These are phyloP conservation scores for Beauveria bassiana DNA, from an alignment of 2,329 filamentous ascomycete genomes.

Conservation along the genomic window DNA sequence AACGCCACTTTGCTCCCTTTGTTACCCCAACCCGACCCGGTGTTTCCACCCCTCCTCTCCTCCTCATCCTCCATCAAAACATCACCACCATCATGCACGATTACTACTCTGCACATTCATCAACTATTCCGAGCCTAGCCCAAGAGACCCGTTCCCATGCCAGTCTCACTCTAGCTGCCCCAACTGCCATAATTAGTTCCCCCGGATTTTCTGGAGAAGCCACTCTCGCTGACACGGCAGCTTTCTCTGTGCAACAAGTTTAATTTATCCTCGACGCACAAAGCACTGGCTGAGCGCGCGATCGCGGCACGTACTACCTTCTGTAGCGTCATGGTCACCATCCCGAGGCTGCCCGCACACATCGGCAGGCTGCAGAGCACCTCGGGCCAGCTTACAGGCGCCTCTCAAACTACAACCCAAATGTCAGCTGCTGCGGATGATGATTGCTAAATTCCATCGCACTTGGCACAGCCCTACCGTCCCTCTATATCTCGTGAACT, in stretches of 20 bases:
- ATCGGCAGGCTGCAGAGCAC: background rate
- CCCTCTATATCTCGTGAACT: background rate
- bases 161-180: too few relatives aligned
- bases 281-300: too few relatives aligned
- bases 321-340: background rate
- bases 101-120: background rate
- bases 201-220: too few relatives aligned
- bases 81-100: background rate
- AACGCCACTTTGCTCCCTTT: too few relatives aligned
- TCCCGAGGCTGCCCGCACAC: background rate
- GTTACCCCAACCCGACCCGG: too few relatives aligned
- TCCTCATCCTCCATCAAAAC: background rate
- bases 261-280: too few relatives aligned
- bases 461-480: background rate
- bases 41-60: background rate
- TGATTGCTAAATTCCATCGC: background rate
- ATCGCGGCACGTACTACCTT: too few relatives aligned
- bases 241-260: too few relatives aligned
- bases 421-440: background rate
- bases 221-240: too few relatives aligned
- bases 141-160: background rate
- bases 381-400: background rate
- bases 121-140: background rate
- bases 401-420: background rate
- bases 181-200: too few relatives aligned